Evolutionary conservation across 176 grass and related monocot species (phyloP).

Genomic region (Oryza australiensis): DNA sequence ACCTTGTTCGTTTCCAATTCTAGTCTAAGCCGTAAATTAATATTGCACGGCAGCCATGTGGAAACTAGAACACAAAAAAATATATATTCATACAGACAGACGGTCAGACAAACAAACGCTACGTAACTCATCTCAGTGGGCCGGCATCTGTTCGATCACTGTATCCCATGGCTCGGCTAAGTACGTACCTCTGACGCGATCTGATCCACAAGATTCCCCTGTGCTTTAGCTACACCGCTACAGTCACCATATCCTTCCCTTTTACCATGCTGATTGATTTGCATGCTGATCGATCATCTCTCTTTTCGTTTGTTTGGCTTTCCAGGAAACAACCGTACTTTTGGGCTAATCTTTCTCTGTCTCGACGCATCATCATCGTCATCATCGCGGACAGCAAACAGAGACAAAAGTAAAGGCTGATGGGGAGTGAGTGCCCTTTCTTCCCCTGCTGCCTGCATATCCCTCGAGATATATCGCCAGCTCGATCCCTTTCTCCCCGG

Average conservation of each 20-base stretch:
- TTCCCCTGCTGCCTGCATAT: neutral
- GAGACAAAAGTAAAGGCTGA: conserved; percentile 41
- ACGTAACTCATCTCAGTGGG: neutral
- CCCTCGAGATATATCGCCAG: neutral
- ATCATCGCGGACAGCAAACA: neutral
- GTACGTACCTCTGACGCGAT: neutral
- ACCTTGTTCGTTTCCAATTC: conserved; percentile 16
- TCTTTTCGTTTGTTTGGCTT: conserved; percentile 24
- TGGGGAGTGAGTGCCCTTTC: neutral
- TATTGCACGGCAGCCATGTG: neutral
- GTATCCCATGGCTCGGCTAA: neutral
- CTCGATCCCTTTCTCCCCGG: conserved; percentile 19
- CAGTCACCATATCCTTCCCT: neutral
- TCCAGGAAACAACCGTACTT: conserved; percentile 27
- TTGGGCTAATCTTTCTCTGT: neutral
- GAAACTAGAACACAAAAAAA: neutral
- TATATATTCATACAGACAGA: neutral
- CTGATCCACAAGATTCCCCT: neutral
- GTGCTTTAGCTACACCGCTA: neutral
- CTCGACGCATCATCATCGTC: neutral
- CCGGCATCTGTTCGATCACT: neutral
- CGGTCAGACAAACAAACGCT: neutral
- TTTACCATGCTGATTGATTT: neutral
- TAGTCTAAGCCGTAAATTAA: neutral
- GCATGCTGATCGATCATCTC: neutral